phyloP scores from a whole-genome alignment of 1,284 basidiomycete species.

The Amylostereum areolatum region DNA sequence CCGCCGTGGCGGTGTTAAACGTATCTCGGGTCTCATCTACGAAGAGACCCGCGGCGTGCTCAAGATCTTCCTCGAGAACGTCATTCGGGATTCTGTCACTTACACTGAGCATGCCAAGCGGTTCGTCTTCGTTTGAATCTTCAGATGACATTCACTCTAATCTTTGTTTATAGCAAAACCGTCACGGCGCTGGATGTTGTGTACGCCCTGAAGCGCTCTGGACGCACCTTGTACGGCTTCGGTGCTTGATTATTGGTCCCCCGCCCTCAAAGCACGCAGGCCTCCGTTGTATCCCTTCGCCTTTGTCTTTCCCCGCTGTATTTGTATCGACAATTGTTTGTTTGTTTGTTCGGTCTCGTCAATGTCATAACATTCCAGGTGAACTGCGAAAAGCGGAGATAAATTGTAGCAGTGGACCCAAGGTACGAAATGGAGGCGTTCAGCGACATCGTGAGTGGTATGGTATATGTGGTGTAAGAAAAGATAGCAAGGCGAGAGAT shows the following conservation, averaged over 20 bases:
- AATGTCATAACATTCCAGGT: no score
- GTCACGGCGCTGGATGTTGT: conserved; percentile 78
- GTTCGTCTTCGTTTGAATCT: conserved; percentile 76
- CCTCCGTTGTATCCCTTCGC: no score
- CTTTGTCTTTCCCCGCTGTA: no score
- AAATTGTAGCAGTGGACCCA: no score
- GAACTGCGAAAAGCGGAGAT: no score
- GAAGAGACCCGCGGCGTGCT: conserved; percentile 81
- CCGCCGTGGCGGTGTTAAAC: conserved; percentile 81
- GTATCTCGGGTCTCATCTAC: conserved; percentile 80
- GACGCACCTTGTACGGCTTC: conserved; percentile 73
- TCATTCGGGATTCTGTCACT: conserved; percentile 79
- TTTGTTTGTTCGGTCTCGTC: no score
- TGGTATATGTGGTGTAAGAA: no score
- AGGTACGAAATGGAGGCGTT: no score
- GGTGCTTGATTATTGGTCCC: conserved; percentile 27
- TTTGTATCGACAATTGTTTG: no score
- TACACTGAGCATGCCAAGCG: conserved; percentile 89
- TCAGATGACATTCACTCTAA: conserved; percentile 68
- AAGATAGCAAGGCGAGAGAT: no score
- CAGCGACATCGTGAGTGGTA: no score
- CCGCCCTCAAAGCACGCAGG: no score
- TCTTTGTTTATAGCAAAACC: conserved; percentile 43
- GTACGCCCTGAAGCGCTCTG: conserved; percentile 79
- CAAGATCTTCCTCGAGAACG: conserved; percentile 67